These are phyloP conservation scores for Talaromyces borbonicus DNA, from an alignment of 495 filamentous ascomycete species.

Conservation along the genomic window DNA sequence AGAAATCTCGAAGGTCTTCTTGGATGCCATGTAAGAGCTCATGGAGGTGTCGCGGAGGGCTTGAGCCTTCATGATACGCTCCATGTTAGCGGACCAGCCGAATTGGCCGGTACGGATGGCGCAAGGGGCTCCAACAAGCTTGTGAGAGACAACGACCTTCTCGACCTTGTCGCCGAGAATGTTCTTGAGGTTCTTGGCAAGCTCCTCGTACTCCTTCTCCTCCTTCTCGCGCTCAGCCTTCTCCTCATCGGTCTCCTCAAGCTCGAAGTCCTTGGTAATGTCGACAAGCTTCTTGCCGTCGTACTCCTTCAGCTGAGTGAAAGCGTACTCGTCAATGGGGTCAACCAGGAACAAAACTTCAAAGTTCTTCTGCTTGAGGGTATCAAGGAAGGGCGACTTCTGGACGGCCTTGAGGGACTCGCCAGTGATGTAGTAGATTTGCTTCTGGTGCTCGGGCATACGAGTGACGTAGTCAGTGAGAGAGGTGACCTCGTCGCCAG, in stretches of 20 bases:
- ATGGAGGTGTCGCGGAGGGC: slow-evolving; percentile 99
- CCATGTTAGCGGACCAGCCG: slow-evolving; percentile 99
- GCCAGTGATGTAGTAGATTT: slow-evolving; percentile 99
- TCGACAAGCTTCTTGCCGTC: slow-evolving; percentile 99
- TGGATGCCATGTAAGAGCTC: slow-evolving; percentile 99
- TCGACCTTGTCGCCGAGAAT: slow-evolving; percentile 98
- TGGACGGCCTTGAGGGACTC: slow-evolving; percentile 96
- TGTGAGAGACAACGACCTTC: slow-evolving; percentile 99
- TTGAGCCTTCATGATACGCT: slow-evolving; percentile 99
- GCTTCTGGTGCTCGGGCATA: slow-evolving; percentile 99
- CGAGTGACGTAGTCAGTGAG: slow-evolving; percentile 94
- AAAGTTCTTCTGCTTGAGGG: slow-evolving; percentile 98
- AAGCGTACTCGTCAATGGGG: slow-evolving; percentile 99
- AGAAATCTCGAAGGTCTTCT: slow-evolving; percentile 99
- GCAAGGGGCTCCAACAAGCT: slow-evolving; percentile 89
- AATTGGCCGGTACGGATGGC: slow-evolving; percentile 99
- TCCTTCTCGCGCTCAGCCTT: slow-evolving; percentile 92
- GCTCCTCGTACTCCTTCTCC: slow-evolving; percentile 92
- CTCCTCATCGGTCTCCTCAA: slow-evolving; percentile 99
- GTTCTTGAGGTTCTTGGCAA: slow-evolving; percentile 97
- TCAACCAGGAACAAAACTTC: slow-evolving; percentile 99
- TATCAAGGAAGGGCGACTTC: slow-evolving; percentile 98
- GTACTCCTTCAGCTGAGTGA: slow-evolving; percentile 99
- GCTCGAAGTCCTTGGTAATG: slow-evolving; percentile 99
- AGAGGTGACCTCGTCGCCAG: slow-evolving; percentile 89